These are phyloP conservation scores for Dipteronia sinensis DNA, from an alignment of 345 rosid species.

Conservation along the genomic window DNA sequence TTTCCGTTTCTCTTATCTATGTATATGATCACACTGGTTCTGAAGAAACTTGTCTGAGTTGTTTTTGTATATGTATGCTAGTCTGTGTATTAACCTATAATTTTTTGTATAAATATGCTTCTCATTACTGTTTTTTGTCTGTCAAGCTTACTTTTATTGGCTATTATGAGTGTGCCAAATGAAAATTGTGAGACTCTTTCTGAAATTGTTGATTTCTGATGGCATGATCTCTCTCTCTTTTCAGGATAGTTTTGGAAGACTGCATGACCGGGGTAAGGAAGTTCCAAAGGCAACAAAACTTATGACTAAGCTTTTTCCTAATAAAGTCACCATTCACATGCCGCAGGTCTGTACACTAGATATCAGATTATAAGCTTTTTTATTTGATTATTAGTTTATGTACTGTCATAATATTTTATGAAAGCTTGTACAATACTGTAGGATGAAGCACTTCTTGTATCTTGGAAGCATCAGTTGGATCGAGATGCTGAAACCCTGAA, in stretches of 20 bases:
- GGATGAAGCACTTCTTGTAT: constrained; percentile 76
- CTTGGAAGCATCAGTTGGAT: constrained; percentile 83
- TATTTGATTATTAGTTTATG: constrained; percentile 12
- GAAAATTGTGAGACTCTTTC: neutral
- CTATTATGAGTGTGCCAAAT: neutral
- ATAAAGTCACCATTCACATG: constrained; percentile 83
- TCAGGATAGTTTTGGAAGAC: constrained; percentile 86
- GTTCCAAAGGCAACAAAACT: constrained; percentile 67
- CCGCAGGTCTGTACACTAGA: constrained; percentile 65
- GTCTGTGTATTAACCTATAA: no score
- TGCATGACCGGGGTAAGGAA: constrained; percentile 78
- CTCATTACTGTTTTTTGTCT: constrained; percentile 2
- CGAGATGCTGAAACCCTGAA: constrained; percentile 82
- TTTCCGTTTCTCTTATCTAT: neutral
- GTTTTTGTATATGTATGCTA: neutral
- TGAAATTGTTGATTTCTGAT: constrained; percentile 18
- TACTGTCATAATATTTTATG: constrained; percentile 4
- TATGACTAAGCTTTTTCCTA: constrained; percentile 78
- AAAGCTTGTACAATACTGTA: constrained; percentile 33
- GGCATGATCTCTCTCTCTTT: constrained; percentile 19
- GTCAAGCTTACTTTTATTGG: neutral
- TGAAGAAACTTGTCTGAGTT: neutral
- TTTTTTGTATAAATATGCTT: neutral
- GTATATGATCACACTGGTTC: neutral
- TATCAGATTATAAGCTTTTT: constrained; percentile 7